phyloP scores from a whole-genome alignment of 345 rosid species.

The Diplotaxis tenuifolia region DNA sequence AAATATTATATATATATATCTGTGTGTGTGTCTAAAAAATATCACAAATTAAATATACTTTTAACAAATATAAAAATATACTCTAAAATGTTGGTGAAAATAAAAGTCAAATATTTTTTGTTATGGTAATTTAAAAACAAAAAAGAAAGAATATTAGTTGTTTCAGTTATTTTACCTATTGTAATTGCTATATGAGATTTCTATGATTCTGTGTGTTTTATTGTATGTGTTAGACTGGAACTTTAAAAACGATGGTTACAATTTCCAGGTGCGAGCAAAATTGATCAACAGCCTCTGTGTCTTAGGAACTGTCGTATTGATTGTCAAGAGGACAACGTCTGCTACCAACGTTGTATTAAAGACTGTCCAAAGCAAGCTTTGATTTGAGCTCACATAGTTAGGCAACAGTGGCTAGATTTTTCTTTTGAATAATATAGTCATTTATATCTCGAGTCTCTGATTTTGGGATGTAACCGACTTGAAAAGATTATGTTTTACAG shows the following conservation, averaged over 20 bases:
- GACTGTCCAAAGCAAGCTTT: not conserved
- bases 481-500: not conserved
- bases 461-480: not conserved
- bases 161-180: too few species aligned
- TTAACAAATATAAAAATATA: too few species aligned
- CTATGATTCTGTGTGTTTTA: too few species aligned
- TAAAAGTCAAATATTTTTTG: too few species aligned
- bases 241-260: not conserved
- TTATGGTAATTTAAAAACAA: too few species aligned
- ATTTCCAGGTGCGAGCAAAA: not conserved
- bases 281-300: not conserved
- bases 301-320: not conserved
- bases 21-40: too few species aligned
- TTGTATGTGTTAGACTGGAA: not conserved
- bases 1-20: too few species aligned
- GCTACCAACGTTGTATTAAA: not conserved
- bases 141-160: too few species aligned
- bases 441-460: not conserved
- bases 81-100: too few species aligned
- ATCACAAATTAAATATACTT: too few species aligned
- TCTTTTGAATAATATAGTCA: not conserved
- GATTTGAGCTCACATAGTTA: not conserved
- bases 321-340: not conserved
- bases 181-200: too few species aligned
- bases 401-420: not conserved